These are phyloP conservation scores for Chrysopogon serrulatus DNA, from an alignment of 176 grass and related monocot genomes.

Conservation along the genomic window DNA sequence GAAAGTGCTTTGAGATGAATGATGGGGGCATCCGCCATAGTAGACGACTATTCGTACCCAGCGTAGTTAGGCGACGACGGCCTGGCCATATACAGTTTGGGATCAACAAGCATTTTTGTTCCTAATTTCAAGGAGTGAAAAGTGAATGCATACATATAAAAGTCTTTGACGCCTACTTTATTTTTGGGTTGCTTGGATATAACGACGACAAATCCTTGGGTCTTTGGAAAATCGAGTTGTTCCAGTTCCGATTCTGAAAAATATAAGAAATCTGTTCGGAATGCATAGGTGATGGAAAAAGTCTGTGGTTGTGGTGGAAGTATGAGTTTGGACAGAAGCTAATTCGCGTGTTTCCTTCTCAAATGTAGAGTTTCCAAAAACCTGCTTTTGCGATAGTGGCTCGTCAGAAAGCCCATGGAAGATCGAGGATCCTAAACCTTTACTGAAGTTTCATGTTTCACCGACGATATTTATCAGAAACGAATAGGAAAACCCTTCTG, in stretches of 20 bases:
- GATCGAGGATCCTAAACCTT: not conserved
- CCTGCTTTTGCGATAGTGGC: not conserved
- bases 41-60: not conserved
- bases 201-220: not conserved
- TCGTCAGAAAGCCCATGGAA: not conserved
- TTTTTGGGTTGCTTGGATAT: not conserved
- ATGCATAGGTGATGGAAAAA: not conserved
- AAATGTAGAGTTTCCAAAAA: not conserved
- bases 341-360: not conserved
- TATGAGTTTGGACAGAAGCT: not conserved
- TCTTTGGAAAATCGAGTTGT: not conserved
- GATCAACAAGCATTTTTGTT: not conserved
- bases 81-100: not conserved
- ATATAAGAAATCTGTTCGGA: not conserved
- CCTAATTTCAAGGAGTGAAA: not conserved
- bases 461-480: not conserved
- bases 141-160: not conserved
- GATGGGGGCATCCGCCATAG: not conserved
- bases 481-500: not conserved
- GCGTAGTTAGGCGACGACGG: not conserved
- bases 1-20: not conserved
- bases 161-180: not conserved
- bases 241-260: not conserved
- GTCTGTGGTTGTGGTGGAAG: not conserved
- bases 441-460: not conserved